Conservation (phyloP, 2,329 filamentous ascomycete species). For the Lasiodiplodia sp. region DNA sequence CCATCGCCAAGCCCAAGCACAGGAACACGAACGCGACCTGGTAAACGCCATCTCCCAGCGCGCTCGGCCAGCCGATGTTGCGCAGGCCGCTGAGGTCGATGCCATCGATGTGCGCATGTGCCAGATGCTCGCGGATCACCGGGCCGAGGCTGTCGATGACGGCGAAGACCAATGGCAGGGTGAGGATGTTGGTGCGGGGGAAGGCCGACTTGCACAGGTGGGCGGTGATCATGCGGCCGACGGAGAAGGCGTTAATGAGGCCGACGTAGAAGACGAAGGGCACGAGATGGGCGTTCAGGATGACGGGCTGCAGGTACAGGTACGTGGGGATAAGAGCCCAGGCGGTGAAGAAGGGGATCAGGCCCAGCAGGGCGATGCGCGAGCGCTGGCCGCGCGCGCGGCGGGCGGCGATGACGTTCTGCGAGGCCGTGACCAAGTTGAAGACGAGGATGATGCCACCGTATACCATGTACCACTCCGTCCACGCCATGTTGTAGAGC, state of each 20-base stretch:
- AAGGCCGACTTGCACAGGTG: conserved; percentile 89
- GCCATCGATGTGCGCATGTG: conserved; percentile 35
- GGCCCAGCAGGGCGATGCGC: conserved; percentile 78
- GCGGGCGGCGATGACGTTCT: conserved; percentile 85
- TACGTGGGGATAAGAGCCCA: conserved; percentile 83
- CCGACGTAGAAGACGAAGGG: conserved; percentile 91
- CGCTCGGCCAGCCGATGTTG: conserved; percentile 58
- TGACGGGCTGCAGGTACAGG: conserved; percentile 82
- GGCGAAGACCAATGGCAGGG: conserved; percentile 77
- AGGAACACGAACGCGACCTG: conserved; percentile 91
- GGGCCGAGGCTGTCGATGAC: conserved; percentile 84
- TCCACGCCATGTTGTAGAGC: conserved; percentile 83
- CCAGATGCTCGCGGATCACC: conserved; percentile 57
- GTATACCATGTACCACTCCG: conserved; percentile 91
- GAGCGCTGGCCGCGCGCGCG: conserved; percentile 75
- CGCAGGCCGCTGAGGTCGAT: conserved; percentile 33
- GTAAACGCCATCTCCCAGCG: conserved; percentile 69
- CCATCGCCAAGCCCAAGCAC: conserved; percentile 82
- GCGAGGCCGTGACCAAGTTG: conserved; percentile 80
- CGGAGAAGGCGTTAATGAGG: conserved; percentile 91
- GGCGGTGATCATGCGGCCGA: conserved; percentile 94
- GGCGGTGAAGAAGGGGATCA: conserved; percentile 79
- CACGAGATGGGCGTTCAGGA: conserved; percentile 82
- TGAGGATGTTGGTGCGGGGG: conserved; percentile 88
- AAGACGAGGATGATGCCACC: conserved; percentile 81